Evolutionary conservation across 768 basidiomycete genomes (phyloP).

Genomic region (Rhodotorula kratochvilovae): DNA sequence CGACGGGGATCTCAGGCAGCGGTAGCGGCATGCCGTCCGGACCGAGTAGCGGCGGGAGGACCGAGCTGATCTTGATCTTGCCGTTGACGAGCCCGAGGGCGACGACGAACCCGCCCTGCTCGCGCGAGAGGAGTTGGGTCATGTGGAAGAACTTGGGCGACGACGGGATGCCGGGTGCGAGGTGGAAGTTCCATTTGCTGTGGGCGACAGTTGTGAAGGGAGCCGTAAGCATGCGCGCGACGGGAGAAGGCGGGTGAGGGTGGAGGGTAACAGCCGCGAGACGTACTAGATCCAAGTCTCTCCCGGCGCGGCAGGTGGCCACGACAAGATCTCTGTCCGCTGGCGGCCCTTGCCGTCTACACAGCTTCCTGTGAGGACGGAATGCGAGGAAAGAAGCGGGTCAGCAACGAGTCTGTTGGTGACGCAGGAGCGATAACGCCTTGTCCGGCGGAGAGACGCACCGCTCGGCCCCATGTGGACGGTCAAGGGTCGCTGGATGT

Average conservation of each 20-base stretch:
- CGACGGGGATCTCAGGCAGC: not conserved
- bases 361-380: not conserved
- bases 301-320: slow-evolving; percentile 18
- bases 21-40: not conserved
- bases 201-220: not conserved
- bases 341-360: slow-evolving; percentile 20
- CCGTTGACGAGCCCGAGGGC: slow-evolving; percentile 28
- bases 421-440: too few species aligned
- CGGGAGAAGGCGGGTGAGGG: not conserved
- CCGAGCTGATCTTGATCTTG: slow-evolving; percentile 18
- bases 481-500: slow-evolving; percentile 7
- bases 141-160: slow-evolving; percentile 35
- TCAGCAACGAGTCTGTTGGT: too few species aligned
- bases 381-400: too few species aligned
- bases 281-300: slow-evolving; percentile 24
- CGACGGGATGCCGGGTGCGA: slow-evolving; percentile 11
- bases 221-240: too few species aligned
- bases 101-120: slow-evolving; percentile 23
- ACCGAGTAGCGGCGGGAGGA: slow-evolving; percentile 3
- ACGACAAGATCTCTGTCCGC: slow-evolving; percentile 22
- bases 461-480: slow-evolving; percentile 15
- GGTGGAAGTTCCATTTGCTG: slow-evolving; percentile 30
- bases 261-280: not conserved
- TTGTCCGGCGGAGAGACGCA: not conserved
- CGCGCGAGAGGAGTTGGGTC: slow-evolving; percentile 33